A percentile compares a stretch with the other conserved stretches of the same genome.
phyloP scores from a whole-genome alignment of 2,329 filamentous ascomycete genomes.

The Colletotrichum sp. region DNA sequence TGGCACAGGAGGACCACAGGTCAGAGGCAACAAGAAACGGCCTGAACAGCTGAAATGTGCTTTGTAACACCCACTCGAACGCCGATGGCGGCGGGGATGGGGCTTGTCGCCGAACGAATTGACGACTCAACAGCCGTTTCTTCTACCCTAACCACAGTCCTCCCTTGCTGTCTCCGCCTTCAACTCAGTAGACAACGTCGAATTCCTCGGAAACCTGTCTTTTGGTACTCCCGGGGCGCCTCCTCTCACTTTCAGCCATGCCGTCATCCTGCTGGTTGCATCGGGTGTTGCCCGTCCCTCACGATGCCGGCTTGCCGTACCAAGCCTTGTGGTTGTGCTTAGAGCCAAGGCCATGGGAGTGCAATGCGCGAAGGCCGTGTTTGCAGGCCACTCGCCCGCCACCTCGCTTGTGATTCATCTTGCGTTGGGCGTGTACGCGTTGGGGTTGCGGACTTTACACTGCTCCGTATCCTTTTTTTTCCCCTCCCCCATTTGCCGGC shows the following conservation, averaged over 20 bases:
- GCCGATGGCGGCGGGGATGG: neutral
- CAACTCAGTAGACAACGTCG: neutral
- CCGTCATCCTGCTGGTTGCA: constrained; percentile 10
- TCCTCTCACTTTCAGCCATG: neutral
- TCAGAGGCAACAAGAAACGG: neutral
- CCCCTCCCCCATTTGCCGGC: neutral
- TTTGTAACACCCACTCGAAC: neutral
- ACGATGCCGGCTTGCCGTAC: constrained; percentile 19
- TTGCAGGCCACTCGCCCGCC: constrained; percentile 1
- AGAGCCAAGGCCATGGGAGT: neutral
- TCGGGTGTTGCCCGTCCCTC: constrained; percentile 1
- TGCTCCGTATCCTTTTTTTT: neutral
- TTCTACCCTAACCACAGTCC: neutral
- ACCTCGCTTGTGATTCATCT: constrained; percentile 1
- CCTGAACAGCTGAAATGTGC: neutral
- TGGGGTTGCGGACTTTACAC: neutral
- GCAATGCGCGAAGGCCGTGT: neutral
- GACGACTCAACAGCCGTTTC: neutral
- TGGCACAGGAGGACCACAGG: neutral
- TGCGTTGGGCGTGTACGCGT: neutral
- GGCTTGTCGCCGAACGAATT: neutral
- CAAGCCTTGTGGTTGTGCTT: constrained; percentile 4
- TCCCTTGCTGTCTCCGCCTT: neutral
- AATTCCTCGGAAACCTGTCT: neutral
- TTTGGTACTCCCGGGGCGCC: neutral